Evolutionary conservation across 495 filamentous ascomycete genomes (phyloP), one percentile per base, ranked within the genome.

Genomic region (Penicillium antarcticum): DNA sequence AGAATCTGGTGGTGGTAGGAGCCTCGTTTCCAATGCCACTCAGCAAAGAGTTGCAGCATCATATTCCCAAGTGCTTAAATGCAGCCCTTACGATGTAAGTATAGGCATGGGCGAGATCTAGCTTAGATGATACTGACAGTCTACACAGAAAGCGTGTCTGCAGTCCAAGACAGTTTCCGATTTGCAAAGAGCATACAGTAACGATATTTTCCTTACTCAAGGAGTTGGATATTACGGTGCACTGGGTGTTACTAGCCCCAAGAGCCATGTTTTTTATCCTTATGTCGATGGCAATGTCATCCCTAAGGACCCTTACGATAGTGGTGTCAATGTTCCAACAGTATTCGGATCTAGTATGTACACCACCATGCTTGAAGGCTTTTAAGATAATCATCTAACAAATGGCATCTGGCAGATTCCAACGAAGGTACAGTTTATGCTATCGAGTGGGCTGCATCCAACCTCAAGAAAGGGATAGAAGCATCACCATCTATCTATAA

Each of bases 201-300:
- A 14, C 34, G 57, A 55, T 45, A 1, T n/a, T 19, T 52, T 32
- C 40, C 11, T 55, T 12, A n/a, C 17, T 45, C 33, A 52, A 42
- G 13, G 21, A 14, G n/a, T 26, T 21, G 13, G 29, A 18, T 16
- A 39, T n/a, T 39, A 17, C 8, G 36, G 36, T 8, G 14, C 14
- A 17, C 3, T 9, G 4, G 36, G 17, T 13, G 21, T 23, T 2
- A 23, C 21, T 5, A 23, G 21, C 5, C 21, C 21, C 21, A 23
- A 23, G 21, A 37, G 45, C 17, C 42, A 48, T 16, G 19, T 45
- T 32, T 32, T 36, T 10, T 44, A 46, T 37, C 32, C 40, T 33
- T 45, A 19, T 39, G 35, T 71, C 16, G 71, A 74, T 45, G 67
- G 69, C 24, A 59, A 48, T 5, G 48, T 68, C 9, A 53, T 74